These are phyloP conservation scores for Platanthera guangdongensis DNA, from an alignment of 106 monocot genomes.

Conservation along the genomic window DNA sequence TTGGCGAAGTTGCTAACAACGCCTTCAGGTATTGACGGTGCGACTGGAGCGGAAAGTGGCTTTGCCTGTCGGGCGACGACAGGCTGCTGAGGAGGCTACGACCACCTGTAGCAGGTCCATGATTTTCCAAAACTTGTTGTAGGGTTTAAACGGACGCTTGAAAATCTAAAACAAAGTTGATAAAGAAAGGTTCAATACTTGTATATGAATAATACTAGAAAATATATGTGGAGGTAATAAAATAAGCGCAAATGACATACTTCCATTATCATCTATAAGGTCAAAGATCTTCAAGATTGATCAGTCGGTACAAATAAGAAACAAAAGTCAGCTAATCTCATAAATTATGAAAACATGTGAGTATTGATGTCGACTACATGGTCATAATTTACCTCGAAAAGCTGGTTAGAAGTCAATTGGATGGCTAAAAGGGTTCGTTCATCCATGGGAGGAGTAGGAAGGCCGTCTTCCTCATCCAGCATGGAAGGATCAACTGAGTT, in stretches of 20 bases:
- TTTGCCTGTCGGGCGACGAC: no score
- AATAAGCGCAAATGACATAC: conserved; percentile 34
- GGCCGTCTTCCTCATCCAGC: conserved; percentile 46
- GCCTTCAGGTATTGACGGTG: no score
- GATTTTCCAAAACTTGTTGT: no score
- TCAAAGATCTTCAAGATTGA: neutral
- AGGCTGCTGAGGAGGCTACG: no score
- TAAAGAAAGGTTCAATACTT: no score
- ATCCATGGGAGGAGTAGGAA: conserved; percentile 87
- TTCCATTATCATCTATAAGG: conserved; percentile 16
- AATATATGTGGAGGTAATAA: no score
- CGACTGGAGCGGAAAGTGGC: no score
- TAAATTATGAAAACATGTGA: neutral
- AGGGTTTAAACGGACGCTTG: no score
- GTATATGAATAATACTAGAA: no score
- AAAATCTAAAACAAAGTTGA: no score
- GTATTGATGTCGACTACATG: neutral
- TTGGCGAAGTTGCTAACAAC: no score
- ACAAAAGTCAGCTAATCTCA: conserved; percentile 7
- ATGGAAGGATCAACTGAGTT: conserved; percentile 42
- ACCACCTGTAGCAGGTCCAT: no score
- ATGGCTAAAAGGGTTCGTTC: conserved; percentile 61
- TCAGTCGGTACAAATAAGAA: conserved; percentile 2
- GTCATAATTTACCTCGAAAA: conserved; percentile 49
- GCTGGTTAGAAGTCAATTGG: conserved; percentile 49